Evolutionary conservation across 352 stramenopile species (phyloP), one percentile per base, ranked within the genome.

Genomic region (Phytophthora niederhauseri): DNA sequence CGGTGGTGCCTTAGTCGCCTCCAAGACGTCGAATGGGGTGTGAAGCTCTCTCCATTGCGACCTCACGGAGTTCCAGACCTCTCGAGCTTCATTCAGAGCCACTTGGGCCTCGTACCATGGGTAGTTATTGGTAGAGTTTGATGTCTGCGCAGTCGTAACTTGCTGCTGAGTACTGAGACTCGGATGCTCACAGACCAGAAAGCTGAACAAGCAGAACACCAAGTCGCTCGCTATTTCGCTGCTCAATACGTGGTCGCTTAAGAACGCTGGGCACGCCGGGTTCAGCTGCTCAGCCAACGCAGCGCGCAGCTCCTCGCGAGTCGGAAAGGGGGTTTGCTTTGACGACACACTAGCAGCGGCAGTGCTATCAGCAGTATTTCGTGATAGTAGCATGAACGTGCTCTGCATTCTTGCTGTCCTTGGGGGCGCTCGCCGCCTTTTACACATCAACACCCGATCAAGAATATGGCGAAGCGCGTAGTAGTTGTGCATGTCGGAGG

Each of bases 391-490:
- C 4, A n/a, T 48, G 12, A 71, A 80, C 22, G 70, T 64, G 20
- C 61, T 74, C 19, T 59, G 43, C 57, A 64, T 75, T 48, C n/a
- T 54, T 11, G 41, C n/a, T 28, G 58, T 51, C 12, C 38, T 51
- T 11, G 19, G 19, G 17, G 63, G 63, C n/a, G 50, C 41, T 4
- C 54, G 53, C 19, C 26, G 53, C 15, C 34, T 57, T 19, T 72
- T 70, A 4, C 64, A 48, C n/a, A 58, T 51, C 15, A 87, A 24
- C 1, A 90, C 54, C 1, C 71, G 75, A 30, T 82, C 54, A 1
- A 92, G 50, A 54, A 89, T 72, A n/a, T 92, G 78, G 6, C 76
- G 76, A n/a, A 90, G 61, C 0, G 79, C 77, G 30, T 90, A 89
- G 52, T 79, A 73, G 57, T 70, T 68, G 59, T 80, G 84, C 78